Evolutionary conservation across 2,329 filamentous ascomycete species (phyloP), one percentile per base, ranked within the genome.

Genomic region (Aspergillus candidus): DNA sequence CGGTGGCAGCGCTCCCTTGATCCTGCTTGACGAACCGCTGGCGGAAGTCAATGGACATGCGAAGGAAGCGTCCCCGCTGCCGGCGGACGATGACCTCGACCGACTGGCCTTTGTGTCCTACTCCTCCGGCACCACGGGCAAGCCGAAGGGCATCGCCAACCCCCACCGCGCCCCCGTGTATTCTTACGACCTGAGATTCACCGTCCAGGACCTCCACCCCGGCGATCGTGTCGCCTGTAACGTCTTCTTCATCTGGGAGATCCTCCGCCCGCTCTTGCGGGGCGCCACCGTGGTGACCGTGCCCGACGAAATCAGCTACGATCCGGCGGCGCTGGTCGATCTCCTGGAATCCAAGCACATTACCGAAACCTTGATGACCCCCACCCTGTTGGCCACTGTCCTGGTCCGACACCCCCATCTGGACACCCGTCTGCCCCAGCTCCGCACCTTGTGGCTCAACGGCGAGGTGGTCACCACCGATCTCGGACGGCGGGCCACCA

Each of bases 201-300:
- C 69, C 8, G 64, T 90, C 38, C 84, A 80, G 52, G 82, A 90
- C 60, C 70, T 88, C 3, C 67, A 75, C 13, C 82, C 82, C 0
- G 85, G 85, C 12, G 86, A 89, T 54, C 78, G 86, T 6, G 85
- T 90, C 10, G 86, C 86, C n/a, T 90, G 86, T 69, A 91, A 90
- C 71, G 86, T 90, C 47, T 91, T 90, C 65, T 91, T 91, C 60
- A 76, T 90, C 37, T 91, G 86, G 86, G 86, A 91, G 62, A 89
- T 90, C 44, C 65, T 91, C 43, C 83, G 86, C 4, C 86, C 86
- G 7, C 71, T 91, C 35, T 62, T 91, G 43, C 78, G 86, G 43
- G 86, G 86, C 54, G 86, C 85, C 3, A 88, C 86, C 0, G 83
- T 87, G 4, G 77, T 89, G 15, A 78, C 83, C 3, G 80, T 90